phyloP scores from a whole-genome alignment of 352 stramenopile species.

The Phytopythium ostracodes region DNA sequence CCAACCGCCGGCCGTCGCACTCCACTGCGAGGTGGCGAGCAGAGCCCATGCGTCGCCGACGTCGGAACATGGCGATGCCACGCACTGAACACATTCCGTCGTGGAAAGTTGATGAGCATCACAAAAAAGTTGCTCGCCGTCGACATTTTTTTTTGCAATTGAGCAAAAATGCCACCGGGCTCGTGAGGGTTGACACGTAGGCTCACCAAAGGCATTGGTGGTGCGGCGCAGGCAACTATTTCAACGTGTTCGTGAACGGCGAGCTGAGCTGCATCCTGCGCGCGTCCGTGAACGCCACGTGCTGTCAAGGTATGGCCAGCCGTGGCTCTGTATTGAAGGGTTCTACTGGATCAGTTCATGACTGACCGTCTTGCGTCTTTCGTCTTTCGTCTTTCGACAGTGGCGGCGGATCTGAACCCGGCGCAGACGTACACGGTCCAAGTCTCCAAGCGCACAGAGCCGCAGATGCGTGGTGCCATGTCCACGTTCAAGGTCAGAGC shows the following conservation, averaged over 20 bases:
- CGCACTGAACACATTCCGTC: constrained; percentile 40
- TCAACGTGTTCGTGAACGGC: constrained; percentile 84
- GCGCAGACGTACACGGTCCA: constrained; percentile 55
- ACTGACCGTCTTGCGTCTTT: background rate
- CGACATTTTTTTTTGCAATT: constrained; percentile 3
- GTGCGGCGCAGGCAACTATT: constrained; percentile 80
- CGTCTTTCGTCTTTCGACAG: constrained; percentile 22
- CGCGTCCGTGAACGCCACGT: constrained; percentile 68
- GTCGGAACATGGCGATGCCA: constrained; percentile 21
- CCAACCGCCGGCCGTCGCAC: background rate
- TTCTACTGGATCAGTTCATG: background rate
- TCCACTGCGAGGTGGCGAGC: background rate
- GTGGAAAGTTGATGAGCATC: constrained; percentile 7
- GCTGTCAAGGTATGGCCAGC: constrained; percentile 55
- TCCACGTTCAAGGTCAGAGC: constrained; percentile 77
- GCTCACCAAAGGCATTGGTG: too few species aligned
- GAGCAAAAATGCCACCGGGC: too few species aligned
- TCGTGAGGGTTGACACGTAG: too few species aligned
- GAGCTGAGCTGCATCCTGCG: constrained; percentile 72
- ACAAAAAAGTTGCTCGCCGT: background rate
- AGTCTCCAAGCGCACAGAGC: constrained; percentile 80
- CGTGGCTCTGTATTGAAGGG: background rate
- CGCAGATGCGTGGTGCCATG: constrained; percentile 78
- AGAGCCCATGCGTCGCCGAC: constrained; percentile 8
- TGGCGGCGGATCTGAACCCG: constrained; percentile 52